phyloP scores from a whole-genome alignment of 73 alveolate genomes.

The Urostyla sp. region DNA sequence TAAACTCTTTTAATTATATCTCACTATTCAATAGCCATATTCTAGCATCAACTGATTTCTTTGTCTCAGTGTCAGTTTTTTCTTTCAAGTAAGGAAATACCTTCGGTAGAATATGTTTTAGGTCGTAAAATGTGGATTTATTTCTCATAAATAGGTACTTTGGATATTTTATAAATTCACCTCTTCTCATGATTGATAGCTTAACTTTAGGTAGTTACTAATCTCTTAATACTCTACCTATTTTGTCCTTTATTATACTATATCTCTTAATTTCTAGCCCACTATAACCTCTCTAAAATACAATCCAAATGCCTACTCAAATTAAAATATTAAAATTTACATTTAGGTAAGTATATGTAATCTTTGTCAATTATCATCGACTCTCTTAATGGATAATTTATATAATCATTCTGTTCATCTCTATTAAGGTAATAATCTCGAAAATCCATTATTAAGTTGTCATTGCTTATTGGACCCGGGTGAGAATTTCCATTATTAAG shows the following conservation, averaged over 20 bases:
- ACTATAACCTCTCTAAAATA: neutral
- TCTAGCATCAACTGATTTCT: constrained; percentile 48
- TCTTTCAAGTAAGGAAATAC: neutral
- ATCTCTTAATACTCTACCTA: constrained; percentile 29
- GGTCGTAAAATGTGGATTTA: constrained; percentile 10
- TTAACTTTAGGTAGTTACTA: constrained; percentile 29
- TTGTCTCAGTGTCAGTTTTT: neutral
- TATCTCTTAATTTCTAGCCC: constrained; percentile 25
- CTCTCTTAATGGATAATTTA: constrained; percentile 40
- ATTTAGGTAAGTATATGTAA: neutral
- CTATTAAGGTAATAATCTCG: constrained; percentile 49
- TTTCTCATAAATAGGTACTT: neutral
- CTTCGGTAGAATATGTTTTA: constrained; percentile 13
- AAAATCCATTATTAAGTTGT: constrained; percentile 27
- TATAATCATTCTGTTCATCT: neutral
- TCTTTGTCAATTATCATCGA: constrained; percentile 17
- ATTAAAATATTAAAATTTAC: neutral
- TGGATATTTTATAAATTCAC: constrained; percentile 37
- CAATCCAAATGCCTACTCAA: constrained; percentile 21
- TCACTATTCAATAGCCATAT: constrained; percentile 41
- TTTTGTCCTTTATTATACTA: neutral
- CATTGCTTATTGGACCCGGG: constrained; percentile 48
- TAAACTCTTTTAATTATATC: constrained; percentile 15
- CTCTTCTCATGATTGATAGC: constrained; percentile 49
- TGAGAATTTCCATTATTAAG: constrained; percentile 8